Evolutionary conservation across 2,329 filamentous ascomycete species (phyloP).

Genomic region (Colletotrichum agaves): DNA sequence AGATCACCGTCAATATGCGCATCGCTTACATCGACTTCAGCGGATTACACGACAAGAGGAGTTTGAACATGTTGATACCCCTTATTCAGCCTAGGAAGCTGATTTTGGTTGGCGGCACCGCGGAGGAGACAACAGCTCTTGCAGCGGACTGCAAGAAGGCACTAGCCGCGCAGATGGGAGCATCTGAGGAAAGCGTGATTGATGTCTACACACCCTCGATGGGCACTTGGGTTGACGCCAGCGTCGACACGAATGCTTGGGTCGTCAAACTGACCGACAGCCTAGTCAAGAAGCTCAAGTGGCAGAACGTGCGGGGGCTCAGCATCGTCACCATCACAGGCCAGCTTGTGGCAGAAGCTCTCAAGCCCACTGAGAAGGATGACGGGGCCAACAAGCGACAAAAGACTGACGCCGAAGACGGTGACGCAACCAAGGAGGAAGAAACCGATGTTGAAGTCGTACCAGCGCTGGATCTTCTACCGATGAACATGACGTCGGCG

Average conservation of each 20-base stretch:
- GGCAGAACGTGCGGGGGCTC: conserved; percentile 92
- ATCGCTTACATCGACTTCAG: conserved; percentile 93
- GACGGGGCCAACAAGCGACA: conserved; percentile 59
- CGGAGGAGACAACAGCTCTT: conserved; percentile 80
- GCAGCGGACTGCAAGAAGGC: conserved; percentile 83
- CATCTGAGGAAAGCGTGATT: conserved; percentile 60
- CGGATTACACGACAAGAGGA: conserved; percentile 92
- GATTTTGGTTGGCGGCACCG: conserved; percentile 86
- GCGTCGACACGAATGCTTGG: conserved; percentile 98
- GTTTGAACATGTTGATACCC: conserved; percentile 92
- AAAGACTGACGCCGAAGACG: conserved; percentile 53
- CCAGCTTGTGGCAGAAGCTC: conserved; percentile 58
- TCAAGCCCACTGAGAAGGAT: conserved; percentile 49
- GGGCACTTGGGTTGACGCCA: conserved; percentile 84
- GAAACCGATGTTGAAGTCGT: conserved; percentile 43
- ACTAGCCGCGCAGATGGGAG: conserved; percentile 57
- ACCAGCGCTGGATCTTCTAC: conserved; percentile 65
- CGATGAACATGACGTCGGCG: conserved; percentile 72
- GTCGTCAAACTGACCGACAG: conserved; percentile 87
- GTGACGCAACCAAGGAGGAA: conserved; percentile 37
- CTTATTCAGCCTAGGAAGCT: conserved; percentile 94
- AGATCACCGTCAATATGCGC: conserved; percentile 75
- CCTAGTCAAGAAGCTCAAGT: conserved; percentile 87
- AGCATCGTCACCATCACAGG: conserved; percentile 95
- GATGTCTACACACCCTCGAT: conserved; percentile 85